A percentile compares a stretch with the other conserved stretches of the same genome.
These are phyloP conservation scores for Boletus edulis DNA, from an alignment of 768 basidiomycete genomes.

Conservation along the genomic window DNA sequence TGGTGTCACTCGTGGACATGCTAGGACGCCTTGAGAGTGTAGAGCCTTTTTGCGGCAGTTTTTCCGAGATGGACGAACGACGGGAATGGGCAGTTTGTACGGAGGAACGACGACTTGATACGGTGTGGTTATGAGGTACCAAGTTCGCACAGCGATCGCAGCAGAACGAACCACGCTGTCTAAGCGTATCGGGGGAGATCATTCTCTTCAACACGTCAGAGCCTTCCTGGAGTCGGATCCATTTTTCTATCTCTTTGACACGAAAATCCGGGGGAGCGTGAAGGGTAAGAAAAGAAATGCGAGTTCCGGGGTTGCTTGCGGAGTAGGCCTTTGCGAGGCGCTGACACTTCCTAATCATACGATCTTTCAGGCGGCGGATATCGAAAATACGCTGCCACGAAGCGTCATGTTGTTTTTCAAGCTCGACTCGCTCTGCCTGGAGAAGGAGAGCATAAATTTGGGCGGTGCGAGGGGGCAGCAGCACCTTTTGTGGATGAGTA, in stretches of 20 bases:
- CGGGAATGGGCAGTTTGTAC: slow-evolving; percentile 25
- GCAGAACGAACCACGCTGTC: slow-evolving; percentile 31
- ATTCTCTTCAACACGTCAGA: slow-evolving; percentile 24
- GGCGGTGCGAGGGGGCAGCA: slow-evolving; percentile 67
- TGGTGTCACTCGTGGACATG: slow-evolving; percentile 6
- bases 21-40: slow-evolving; percentile 20
- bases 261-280: slow-evolving; percentile 72
- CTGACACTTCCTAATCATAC: slow-evolving; percentile 79
- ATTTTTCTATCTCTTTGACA: slow-evolving; percentile 76
- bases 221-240: slow-evolving; percentile 55
- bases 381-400: slow-evolving; percentile 71
- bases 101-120: slow-evolving; percentile 28
- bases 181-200: slow-evolving; percentile 15
- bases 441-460: slow-evolving; percentile 65
- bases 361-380: slow-evolving; percentile 76
- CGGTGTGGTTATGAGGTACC: slow-evolving; percentile 31
- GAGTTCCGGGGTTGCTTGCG: slow-evolving; percentile 37
- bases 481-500: slow-evolving; percentile 43
- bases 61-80: slow-evolving; percentile 25
- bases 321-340: slow-evolving; percentile 51
- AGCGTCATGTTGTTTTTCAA: slow-evolving; percentile 52
- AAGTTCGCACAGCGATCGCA: slow-evolving; percentile 35
- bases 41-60: slow-evolving; percentile 6
- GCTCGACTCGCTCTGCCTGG: slow-evolving; percentile 58
- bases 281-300: slow-evolving; percentile 58